phyloP scores from a whole-genome alignment of 2,329 filamentous ascomycete species.

The Diplocarpon mali region DNA sequence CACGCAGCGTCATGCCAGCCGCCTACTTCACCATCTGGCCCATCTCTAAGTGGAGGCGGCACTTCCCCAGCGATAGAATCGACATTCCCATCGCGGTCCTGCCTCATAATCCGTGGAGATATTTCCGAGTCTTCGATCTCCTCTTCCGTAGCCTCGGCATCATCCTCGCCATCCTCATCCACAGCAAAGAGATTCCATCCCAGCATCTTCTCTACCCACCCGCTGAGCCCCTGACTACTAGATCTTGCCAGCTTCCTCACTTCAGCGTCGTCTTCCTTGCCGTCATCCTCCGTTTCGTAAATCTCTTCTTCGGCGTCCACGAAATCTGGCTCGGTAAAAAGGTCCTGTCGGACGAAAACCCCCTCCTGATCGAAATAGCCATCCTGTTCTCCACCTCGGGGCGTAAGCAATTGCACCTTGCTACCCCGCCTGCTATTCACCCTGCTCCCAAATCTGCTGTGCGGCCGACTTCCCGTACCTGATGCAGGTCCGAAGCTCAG shows the following conservation, averaged over 20 bases:
- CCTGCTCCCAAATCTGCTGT: constrained; percentile 37
- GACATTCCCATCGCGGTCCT: constrained; percentile 13
- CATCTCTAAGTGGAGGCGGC: constrained; percentile 37
- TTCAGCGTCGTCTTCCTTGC: constrained; percentile 44
- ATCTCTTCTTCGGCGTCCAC: constrained; percentile 49
- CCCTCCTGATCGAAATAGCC: constrained; percentile 33
- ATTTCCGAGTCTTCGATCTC: constrained; percentile 27
- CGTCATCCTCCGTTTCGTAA: constrained; percentile 40
- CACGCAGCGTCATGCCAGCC: constrained; percentile 59
- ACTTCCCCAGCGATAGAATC: constrained; percentile 32
- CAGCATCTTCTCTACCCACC: constrained; percentile 48
- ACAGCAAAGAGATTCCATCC: constrained; percentile 53
- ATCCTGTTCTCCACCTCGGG: constrained; percentile 35
- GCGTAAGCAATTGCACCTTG: constrained; percentile 26
- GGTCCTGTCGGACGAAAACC: constrained; percentile 26
- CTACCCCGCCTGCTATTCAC: constrained; percentile 25
- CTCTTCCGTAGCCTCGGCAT: constrained; percentile 27
- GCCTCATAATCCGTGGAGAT: constrained; percentile 18
- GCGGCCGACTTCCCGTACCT: constrained; percentile 34
- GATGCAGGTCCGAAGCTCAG: constrained; percentile 28
- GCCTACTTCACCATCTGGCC: constrained; percentile 41
- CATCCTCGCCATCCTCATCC: constrained; percentile 47
- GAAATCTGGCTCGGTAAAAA: constrained; percentile 46
- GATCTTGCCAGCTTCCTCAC: constrained; percentile 45
- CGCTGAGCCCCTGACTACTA: constrained; percentile 39